Evolutionary conservation across 805 yeast genomes (phyloP), one percentile per base, ranked within the genome.

Genomic region (Blastobotrys attinorum): DNA sequence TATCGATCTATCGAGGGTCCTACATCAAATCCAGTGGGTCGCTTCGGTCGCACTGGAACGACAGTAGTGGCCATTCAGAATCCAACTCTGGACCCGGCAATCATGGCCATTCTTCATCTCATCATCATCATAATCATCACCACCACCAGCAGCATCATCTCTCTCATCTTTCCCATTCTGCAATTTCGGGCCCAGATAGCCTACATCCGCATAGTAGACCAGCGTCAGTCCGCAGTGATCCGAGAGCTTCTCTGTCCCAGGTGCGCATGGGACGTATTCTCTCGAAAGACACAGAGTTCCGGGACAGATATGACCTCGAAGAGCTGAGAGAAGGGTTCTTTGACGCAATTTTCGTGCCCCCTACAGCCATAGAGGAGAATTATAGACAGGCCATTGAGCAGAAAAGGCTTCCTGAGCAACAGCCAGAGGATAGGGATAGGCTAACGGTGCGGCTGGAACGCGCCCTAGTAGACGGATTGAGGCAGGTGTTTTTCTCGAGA

Each of bases 241-340:
- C 18, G 3, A 22, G 17, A 15, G 18, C 33, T n/a, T 11, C 18
- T 13, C 13, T 11, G 20, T 37, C 39, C 10, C 47, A 45, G 23
- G 27, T 25, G 15, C 31, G 41, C 17, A 42, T 53, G 18, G 41
- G 40, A 22, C 37, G 31, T 20, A 16, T 50, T 6, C 23, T 47
- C 32, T 52, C 40, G 3, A 43, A 41, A 8, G 49, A 54, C 3
- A 53, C 65, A 45, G 63, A 64, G 17, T 53, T 60, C n/a, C 48
- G 69, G 27, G 64, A 62, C 3, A 58, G 59, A 21, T 67, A 58
- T 43, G 65, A 58, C 1, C 42, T 71, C n/a, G 71, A 69, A 42
- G 78, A 73, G 49, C 50, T 69, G 21, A 60, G 77, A 50, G 69
- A 69, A 40, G 76, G 76, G 7, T 72, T 67, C 51, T 73, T 73